Conservation (phyloP, 2,329 filamentous ascomycete species). For the Phialophora verrucosa region DNA sequence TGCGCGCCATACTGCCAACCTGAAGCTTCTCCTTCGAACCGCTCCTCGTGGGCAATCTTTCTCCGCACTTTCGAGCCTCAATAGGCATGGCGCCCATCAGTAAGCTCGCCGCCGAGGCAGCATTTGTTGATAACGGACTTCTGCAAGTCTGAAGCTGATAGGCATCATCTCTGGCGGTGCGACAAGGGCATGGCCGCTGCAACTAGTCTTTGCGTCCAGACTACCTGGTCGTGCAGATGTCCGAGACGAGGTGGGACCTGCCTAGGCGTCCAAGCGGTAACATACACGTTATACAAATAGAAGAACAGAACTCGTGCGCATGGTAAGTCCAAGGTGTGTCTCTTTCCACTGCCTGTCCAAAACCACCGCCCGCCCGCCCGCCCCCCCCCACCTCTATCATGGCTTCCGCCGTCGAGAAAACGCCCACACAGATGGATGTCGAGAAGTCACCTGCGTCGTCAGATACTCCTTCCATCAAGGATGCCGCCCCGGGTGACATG, state of each 20-base stretch:
- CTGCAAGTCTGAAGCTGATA: conserved; percentile 11
- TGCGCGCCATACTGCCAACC: not conserved
- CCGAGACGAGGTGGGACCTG: conserved; percentile 9
- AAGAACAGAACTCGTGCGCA: not conserved
- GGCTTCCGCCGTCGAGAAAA: conserved; percentile 24
- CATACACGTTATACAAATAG: not conserved
- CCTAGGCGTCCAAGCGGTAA: not conserved
- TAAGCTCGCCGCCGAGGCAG: conserved; percentile 12
- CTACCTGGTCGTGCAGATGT: conserved; percentile 20
- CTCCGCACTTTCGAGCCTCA: conserved; percentile 24
- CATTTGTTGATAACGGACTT: conserved; percentile 22
- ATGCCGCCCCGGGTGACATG: conserved; percentile 9
- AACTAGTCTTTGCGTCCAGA: not conserved
- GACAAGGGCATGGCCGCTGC: conserved; percentile 3
- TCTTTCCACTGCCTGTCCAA: not conserved
- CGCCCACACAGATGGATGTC: conserved; percentile 17
- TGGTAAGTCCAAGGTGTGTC: not conserved
- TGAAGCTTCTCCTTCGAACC: conserved; percentile 5
- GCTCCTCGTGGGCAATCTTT: conserved; percentile 10
- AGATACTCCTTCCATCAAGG: conserved; percentile 26
- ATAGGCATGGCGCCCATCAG: conserved; percentile 14
- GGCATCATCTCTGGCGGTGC: not conserved
- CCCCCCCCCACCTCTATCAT: not conserved
- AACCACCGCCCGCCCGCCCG: no score
- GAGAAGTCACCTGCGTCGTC: conserved; percentile 18